Conservation (phyloP, 306 rosid genomes). For the Cucurbita maxima region DNA sequence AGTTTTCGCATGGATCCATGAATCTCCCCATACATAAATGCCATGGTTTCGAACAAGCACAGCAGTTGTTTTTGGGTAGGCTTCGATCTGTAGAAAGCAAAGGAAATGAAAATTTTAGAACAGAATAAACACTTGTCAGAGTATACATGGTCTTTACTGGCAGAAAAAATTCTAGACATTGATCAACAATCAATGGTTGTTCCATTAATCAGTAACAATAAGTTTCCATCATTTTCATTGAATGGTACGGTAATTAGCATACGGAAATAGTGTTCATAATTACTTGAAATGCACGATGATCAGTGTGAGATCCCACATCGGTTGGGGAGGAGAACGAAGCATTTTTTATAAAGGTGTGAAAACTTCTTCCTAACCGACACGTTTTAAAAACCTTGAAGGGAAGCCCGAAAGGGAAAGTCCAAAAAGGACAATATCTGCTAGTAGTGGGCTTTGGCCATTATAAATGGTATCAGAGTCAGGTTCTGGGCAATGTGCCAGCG, state of each 20-base stretch:
- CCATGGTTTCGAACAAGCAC: conserved; percentile 99
- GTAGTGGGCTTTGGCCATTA: no score
- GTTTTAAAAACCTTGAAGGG: no score
- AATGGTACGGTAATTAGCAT: neutral
- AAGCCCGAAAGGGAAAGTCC: no score
- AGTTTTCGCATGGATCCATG: conserved; percentile 91
- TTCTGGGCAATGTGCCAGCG: no score
- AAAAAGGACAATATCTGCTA: no score
- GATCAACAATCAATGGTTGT: neutral
- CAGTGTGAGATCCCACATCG: no score
- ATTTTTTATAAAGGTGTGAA: no score
- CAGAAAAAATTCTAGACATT: neutral
- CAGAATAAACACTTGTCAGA: neutral
- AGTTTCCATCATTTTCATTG: neutral
- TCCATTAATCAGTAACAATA: neutral
- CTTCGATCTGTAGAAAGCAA: conserved; percentile 46
- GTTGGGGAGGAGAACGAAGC: no score
- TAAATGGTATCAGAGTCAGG: no score
- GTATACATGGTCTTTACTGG: neutral
- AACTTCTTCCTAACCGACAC: no score
- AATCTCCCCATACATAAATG: conserved; percentile 85
- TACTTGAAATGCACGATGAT: neutral
- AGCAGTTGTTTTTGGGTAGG: conserved; percentile 89
- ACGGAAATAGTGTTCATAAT: neutral
- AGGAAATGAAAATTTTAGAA: neutral